phyloP scores from a whole-genome alignment of 2,329 filamentous ascomycete species.

The Geosmithia flava region DNA sequence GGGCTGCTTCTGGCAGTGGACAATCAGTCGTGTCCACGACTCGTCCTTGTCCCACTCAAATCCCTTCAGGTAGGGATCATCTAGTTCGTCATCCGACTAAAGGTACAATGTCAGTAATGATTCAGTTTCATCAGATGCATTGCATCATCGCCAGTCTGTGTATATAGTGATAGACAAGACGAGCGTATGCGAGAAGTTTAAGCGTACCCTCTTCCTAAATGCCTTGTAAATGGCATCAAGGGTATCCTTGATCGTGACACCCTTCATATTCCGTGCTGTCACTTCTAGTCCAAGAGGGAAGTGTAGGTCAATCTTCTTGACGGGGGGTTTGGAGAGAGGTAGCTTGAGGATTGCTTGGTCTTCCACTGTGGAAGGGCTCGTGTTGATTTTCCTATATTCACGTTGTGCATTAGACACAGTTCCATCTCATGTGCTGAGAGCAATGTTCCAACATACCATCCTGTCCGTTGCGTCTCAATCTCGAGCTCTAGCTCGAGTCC shows the following conservation, averaged over 20 bases:
- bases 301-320: constrained; percentile 90
- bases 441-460: constrained; percentile 58
- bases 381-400: constrained; percentile 76
- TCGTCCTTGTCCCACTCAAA: constrained; percentile 97
- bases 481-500: constrained; percentile 61
- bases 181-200: too few relatives aligned
- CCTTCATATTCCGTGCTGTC: constrained; percentile 80
- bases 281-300: constrained; percentile 83
- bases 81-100: constrained; percentile 84
- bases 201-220: constrained; percentile 85
- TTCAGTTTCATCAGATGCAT: too few relatives aligned
- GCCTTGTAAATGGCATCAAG: constrained; percentile 91
- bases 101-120: constrained; percentile 3
- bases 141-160: too few relatives aligned
- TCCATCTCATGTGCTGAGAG: neutral
- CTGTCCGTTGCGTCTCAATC: constrained; percentile 73
- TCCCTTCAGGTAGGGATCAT: constrained; percentile 74
- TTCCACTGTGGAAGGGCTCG: constrained; percentile 63
- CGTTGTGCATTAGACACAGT: neutral
- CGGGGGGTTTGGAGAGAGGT: constrained; percentile 63
- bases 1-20: constrained; percentile 69
- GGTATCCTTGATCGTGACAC: constrained; percentile 95
- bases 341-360: constrained; percentile 79
- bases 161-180: too few relatives aligned
- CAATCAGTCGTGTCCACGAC: constrained; percentile 76